Percentiles rank a stretch among this genome's conserved stretches.
Evolutionary conservation across 768 basidiomycete species (phyloP).

Genomic region (Hericium coralloides): DNA sequence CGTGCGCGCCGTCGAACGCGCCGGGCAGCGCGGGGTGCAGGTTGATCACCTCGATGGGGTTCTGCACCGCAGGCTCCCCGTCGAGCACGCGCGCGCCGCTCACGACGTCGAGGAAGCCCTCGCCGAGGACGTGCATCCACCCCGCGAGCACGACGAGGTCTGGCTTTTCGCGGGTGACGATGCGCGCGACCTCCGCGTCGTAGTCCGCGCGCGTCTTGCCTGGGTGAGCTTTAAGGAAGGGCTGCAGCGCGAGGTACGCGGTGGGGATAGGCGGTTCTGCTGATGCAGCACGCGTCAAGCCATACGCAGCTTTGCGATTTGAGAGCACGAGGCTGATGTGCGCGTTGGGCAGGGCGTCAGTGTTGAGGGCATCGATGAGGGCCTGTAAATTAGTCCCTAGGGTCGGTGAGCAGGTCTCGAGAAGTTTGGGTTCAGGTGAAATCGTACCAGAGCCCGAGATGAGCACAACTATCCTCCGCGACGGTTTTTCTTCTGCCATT

Average conservation of each 20-base stretch:
- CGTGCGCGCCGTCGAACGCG: slow-evolving; percentile 92
- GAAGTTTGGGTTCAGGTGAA: background rate
- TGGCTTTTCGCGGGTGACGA: slow-evolving; percentile 54
- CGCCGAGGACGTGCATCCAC: slow-evolving; percentile 96
- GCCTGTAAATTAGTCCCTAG: slow-evolving; percentile 95
- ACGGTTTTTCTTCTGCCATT: background rate
- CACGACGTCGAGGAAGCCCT: slow-evolving; percentile 66
- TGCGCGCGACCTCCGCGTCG: slow-evolving; percentile 69
- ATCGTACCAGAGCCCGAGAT: slow-evolving; percentile 56
- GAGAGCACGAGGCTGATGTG: slow-evolving; percentile 79
- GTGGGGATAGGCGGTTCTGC: slow-evolving; percentile 76
- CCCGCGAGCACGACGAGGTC: slow-evolving; percentile 93
- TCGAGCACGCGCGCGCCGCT: slow-evolving; percentile 30
- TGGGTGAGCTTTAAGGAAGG: slow-evolving; percentile 70
- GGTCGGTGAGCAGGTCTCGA: background rate
- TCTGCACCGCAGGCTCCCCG: slow-evolving; percentile 19
- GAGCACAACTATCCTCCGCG: slow-evolving; percentile 40
- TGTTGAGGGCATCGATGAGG: slow-evolving; percentile 79
- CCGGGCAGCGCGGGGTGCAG: slow-evolving; percentile 94
- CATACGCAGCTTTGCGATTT: slow-evolving; percentile 86
- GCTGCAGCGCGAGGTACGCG: slow-evolving; percentile 74
- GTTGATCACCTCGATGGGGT: slow-evolving; percentile 81
- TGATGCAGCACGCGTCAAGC: slow-evolving; percentile 68
- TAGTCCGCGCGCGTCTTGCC: slow-evolving; percentile 76
- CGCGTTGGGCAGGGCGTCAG: slow-evolving; percentile 61